Evolutionary conservation across 2,329 filamentous ascomycete genomes (phyloP).

Genomic region (Nigrospora oryzae): DNA sequence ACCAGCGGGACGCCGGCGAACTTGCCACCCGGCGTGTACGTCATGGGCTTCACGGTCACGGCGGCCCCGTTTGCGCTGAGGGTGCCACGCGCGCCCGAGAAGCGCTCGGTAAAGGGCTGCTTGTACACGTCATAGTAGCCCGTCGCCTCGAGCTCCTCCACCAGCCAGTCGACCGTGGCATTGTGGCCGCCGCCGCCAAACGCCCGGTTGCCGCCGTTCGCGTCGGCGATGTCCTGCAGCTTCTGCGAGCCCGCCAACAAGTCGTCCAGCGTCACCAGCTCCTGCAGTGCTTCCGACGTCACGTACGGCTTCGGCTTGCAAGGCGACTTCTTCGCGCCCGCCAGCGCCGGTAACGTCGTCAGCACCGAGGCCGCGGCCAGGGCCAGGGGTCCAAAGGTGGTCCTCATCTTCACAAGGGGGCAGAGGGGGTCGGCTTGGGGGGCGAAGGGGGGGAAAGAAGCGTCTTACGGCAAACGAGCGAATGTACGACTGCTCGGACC

Average conservation of each 20-base stretch:
- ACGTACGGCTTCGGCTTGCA: constrained; percentile 18
- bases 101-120: constrained; percentile 56
- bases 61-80: constrained; percentile 18
- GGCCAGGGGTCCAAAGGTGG: neutral
- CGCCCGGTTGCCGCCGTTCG: constrained; percentile 31
- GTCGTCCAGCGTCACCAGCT: constrained; percentile 27
- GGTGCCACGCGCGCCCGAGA: constrained; percentile 37
- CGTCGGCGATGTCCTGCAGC: constrained; percentile 34
- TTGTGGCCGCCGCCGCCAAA: constrained; percentile 37
- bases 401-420: neutral
- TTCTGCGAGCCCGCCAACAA: constrained; percentile 34
- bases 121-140: constrained; percentile 34
- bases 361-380: neutral
- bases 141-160: constrained; percentile 26
- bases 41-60: constrained; percentile 1
- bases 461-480: too few species aligned
- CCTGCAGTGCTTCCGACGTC: constrained; percentile 27
- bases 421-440: too few species aligned
- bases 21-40: neutral
- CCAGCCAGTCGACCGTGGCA: constrained; percentile 34
- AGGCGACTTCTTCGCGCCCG: constrained; percentile 7
- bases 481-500: too few species aligned
- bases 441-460: too few species aligned
- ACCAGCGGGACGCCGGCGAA: constrained; percentile 31
- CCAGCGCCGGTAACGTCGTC: neutral